Base-by-base conservation (phyloP, 257 asterid genomes). In the Solanum rostratum region DNA sequence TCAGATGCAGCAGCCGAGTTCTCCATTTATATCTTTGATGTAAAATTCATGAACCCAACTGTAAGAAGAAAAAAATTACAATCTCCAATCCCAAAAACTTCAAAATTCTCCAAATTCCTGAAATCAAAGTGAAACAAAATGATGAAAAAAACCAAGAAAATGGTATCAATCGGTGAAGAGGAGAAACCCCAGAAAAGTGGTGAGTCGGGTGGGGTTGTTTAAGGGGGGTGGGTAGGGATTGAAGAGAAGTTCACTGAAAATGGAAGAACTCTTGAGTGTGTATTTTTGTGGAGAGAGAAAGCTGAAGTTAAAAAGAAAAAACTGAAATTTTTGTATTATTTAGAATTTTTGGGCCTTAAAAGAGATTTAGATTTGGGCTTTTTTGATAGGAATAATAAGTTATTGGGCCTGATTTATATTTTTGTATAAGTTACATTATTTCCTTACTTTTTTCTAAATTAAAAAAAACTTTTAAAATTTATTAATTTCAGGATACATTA, bases 1-100 rank as follows among this genome's bases (percentile, higher is more conserved):
- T 84, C 97, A 15, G 91, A 90, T 84, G 91, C 93, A 52, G 80
- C 62, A 60, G 69, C 53, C 18, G 70, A 53, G 73, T 45, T 87
- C 81, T 86, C 87, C 84, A 76, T 84, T 39, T 30, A 52, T 74
- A 79, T 55, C 45, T 66, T 70, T 5, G 29, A 71, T 71, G n/a
- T 46, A 30, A 45, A 45, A 45, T 22, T 73, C 81, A 73, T 73
- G 11, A 73, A 73, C 81, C 54, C 59, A 33, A 33, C 39, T 33
- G 39, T 33, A 33, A 33, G 39, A 33, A 33, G 39, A 33, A 33
- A 33, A 33, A 33, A 33, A 33, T 33, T 33, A 33, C 39, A 33
- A 33, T 13, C 5, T 66, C 20, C 37, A 82, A 59, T 43, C 43
- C 54, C 55, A n/a, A 71, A 22, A 43, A 6, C 29, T 9, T 45